Evolutionary conservation across 129 eudicot species (phyloP), one percentile per base, ranked within the genome.

Genomic region (Escallonia herrerae): DNA sequence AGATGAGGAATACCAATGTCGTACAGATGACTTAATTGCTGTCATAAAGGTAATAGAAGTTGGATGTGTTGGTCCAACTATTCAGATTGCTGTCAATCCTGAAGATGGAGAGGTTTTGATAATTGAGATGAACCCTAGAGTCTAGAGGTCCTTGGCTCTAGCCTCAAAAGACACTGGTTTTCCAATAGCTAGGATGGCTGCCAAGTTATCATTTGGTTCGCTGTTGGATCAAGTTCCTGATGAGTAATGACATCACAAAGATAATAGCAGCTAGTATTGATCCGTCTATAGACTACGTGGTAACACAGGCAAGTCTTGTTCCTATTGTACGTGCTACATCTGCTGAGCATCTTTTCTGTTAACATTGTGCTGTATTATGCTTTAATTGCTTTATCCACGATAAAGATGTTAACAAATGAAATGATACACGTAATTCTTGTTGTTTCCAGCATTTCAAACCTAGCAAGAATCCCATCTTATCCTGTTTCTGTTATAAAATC

Each of bases 171-270:
- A 86, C 41, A 84, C 90, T 59, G 90, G 90, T 56, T 84, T 84
- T 58, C 90, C 90, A 8, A 84, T 84, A 61, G 90, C 90, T 2
- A 84, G 76, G 69, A 84, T 84, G 83, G 90, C 90, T 77, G 90
- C 90, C 6, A 84, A 84, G 76, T 57, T 84, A 40, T 84, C 90
- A 1, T 86, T 84, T 33, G 90, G 90, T 4, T 84, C 77, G 71
- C 66, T 86, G 2, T 53, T 84, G 79, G 90, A 84, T 77, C 90
- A 84, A 78, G 80, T 84, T 74, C 90, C 90, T 42, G 1, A 22
- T 22, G 33, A 22, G 33, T 22, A 84, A 84, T 74, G 90, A 84
- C 51, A 84, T 84, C 62, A 84, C 90, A 39, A 84, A 67, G 81
- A 84, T 73, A 53, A 84, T 86, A 43, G 86, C 90, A 3, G 90